phyloP scores from a whole-genome alignment of 345 rosid genomes.

The Lagerstroemia speciosa region DNA sequence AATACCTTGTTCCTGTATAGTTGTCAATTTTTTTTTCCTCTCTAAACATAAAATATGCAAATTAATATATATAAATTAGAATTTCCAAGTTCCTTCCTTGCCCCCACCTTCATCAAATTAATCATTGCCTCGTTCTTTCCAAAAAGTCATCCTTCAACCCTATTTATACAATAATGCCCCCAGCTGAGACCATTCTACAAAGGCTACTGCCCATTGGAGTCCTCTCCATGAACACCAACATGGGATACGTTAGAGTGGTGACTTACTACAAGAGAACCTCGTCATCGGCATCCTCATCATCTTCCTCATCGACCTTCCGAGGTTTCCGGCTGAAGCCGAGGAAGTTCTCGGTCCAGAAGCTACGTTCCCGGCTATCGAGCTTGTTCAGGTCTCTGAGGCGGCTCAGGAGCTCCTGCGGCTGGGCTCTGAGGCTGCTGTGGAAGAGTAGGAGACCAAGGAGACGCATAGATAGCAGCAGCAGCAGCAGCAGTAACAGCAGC shows the following conservation, averaged over 20 bases:
- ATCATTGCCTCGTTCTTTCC: constrained; percentile 7
- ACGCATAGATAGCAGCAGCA: background rate
- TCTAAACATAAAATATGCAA: background rate
- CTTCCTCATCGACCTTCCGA: constrained; percentile 8
- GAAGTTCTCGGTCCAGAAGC: constrained; percentile 39
- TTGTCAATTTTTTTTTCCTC: too few species aligned
- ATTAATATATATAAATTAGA: background rate
- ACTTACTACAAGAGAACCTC: background rate
- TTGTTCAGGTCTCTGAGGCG: constrained; percentile 27
- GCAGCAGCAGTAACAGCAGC: constrained; percentile 4
- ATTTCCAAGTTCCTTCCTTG: constrained; percentile 18
- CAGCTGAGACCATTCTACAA: background rate
- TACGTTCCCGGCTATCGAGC: constrained; percentile 30
- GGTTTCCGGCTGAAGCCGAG: constrained; percentile 41
- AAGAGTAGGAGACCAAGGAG: too few species aligned
- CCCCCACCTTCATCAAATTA: constrained; percentile 1
- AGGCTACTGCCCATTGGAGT: background rate
- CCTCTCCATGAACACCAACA: background rate
- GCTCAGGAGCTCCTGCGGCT: constrained; percentile 30
- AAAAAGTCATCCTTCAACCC: constrained; percentile 14
- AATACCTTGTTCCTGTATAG: too few species aligned
- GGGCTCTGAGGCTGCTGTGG: constrained; percentile 22
- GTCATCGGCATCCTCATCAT: background rate
- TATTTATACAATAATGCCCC: background rate
- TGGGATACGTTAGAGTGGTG: constrained; percentile 1